A percentile compares a stretch with the other conserved stretches of the same genome.
Evolutionary conservation across 495 filamentous ascomycete genomes (phyloP).

Genomic region (Penicillium roqueforti): DNA sequence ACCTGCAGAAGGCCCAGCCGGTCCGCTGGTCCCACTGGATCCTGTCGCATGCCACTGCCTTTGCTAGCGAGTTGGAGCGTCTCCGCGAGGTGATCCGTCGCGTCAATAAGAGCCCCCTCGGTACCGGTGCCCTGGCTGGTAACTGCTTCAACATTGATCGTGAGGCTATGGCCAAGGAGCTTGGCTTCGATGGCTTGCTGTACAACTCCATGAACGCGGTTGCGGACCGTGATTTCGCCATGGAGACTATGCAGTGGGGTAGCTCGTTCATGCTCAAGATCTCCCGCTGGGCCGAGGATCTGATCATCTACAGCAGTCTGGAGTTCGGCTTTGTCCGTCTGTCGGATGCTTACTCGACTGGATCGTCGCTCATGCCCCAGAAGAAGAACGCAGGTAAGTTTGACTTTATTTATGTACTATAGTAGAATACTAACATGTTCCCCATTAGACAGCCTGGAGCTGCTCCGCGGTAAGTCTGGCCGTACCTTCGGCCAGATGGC

Average conservation of each 20-base stretch:
- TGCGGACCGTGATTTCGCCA: slow-evolving; percentile 81
- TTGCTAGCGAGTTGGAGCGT: slow-evolving; percentile 73
- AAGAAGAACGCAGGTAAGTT: slow-evolving; percentile 56
- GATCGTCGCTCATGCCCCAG: slow-evolving; percentile 86
- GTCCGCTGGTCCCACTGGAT: slow-evolving; percentile 88
- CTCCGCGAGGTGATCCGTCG: slow-evolving; percentile 69
- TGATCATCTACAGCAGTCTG: slow-evolving; percentile 79
- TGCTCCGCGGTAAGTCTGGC: slow-evolving; percentile 83
- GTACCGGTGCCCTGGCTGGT: slow-evolving; percentile 83
- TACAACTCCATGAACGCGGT: slow-evolving; percentile 84
- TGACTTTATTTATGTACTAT: neutral
- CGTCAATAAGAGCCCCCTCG: slow-evolving; percentile 76
- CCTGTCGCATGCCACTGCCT: slow-evolving; percentile 71
- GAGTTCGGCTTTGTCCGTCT: slow-evolving; percentile 82
- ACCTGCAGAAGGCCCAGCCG: slow-evolving; percentile 88
- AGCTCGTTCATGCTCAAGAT: slow-evolving; percentile 81
- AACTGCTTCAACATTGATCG: slow-evolving; percentile 90
- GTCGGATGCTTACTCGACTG: slow-evolving; percentile 83
- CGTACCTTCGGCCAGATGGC: slow-evolving; percentile 84
- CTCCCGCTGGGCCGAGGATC: slow-evolving; percentile 80
- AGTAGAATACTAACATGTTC: neutral
- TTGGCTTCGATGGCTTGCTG: slow-evolving; percentile 78
- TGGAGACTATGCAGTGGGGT: slow-evolving; percentile 90
- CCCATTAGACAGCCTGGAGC: slow-evolving; percentile 70
- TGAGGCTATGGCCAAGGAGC: slow-evolving; percentile 80